These are phyloP conservation scores for Sabuloglossum arenarium DNA, from an alignment of 495 filamentous ascomycete genomes.

Conservation along the genomic window DNA sequence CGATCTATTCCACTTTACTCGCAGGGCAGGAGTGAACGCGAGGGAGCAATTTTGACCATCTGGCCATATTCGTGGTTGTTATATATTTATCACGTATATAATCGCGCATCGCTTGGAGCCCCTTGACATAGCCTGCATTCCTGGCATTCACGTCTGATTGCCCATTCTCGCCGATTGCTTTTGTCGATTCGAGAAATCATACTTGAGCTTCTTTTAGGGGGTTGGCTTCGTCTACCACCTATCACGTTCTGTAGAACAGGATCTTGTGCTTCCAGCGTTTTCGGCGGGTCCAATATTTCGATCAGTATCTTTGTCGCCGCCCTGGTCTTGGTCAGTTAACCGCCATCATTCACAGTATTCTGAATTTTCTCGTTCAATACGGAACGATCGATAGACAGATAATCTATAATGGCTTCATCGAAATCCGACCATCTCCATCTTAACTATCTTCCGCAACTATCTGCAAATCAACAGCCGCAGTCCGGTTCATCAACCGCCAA, in stretches of 20 bases:
- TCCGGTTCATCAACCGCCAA: conserved; percentile 76
- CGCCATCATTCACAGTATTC: conserved; percentile 7
- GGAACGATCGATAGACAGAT: conserved; percentile 17
- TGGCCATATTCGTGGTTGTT: too few relatives aligned
- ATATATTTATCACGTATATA: too few relatives aligned
- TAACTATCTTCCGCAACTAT: conserved; percentile 42
- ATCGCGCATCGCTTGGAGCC: not conserved
- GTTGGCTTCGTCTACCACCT: not conserved
- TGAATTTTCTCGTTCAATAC: conserved; percentile 3
- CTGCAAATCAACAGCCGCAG: conserved; percentile 36
- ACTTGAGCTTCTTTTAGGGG: not conserved
- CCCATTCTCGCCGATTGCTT: not conserved
- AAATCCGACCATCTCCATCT: conserved; percentile 53
- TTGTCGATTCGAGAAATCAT: not conserved
- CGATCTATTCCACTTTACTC: too few relatives aligned
- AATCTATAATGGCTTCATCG: conserved; percentile 77
- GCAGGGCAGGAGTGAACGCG: too few relatives aligned
- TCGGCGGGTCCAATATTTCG: not conserved
- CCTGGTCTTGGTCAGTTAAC: conserved; percentile 15
- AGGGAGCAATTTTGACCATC: not conserved
- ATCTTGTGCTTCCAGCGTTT: not conserved
- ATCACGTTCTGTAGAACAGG: conserved; percentile 1
- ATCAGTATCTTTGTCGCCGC: conserved; percentile 4
- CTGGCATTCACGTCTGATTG: too few relatives aligned
- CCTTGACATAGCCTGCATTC: not conserved